Percentiles rank a stretch among this genome's conserved stretches.
These are phyloP conservation scores for Colletotrichum sp. DNA, from an alignment of 2,329 filamentous ascomycete genomes.

Conservation along the genomic window DNA sequence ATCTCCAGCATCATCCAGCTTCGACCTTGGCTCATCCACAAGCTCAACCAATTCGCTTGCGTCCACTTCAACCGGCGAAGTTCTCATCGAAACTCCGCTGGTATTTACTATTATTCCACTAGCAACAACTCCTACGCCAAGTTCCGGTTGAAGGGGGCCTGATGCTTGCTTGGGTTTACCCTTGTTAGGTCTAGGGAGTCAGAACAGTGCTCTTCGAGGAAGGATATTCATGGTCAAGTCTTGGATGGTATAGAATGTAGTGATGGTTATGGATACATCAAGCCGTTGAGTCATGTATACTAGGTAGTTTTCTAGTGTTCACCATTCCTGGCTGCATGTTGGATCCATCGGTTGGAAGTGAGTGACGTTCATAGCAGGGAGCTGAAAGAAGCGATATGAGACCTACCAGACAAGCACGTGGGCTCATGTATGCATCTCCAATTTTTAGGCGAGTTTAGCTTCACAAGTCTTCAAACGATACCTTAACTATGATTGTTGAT, in stretches of 20 bases:
- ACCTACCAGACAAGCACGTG: neutral
- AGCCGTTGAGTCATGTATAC: neutral
- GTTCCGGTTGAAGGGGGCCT: neutral
- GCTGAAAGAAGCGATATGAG: neutral
- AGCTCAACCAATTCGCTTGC: neutral
- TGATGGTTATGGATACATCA: neutral
- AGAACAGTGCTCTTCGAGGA: neutral
- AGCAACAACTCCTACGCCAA: neutral
- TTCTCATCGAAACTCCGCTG: neutral
- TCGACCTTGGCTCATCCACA: neutral
- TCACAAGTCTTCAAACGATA: neutral
- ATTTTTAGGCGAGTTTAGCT: neutral
- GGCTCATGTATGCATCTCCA: neutral
- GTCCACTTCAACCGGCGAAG: neutral
- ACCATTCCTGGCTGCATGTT: neutral
- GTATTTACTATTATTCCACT: neutral
- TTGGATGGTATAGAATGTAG: neutral
- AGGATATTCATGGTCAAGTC: neutral
- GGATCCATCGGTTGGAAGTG: neutral
- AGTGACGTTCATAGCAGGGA: neutral
- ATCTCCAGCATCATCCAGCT: neutral
- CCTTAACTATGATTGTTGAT: neutral
- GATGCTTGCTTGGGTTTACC: rapidly evolving
- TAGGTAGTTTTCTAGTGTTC: neutral
- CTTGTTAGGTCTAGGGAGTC: neutral